Evolutionary conservation across 768 basidiomycete genomes (phyloP).

Genomic region (Lentinus tigrinus): DNA sequence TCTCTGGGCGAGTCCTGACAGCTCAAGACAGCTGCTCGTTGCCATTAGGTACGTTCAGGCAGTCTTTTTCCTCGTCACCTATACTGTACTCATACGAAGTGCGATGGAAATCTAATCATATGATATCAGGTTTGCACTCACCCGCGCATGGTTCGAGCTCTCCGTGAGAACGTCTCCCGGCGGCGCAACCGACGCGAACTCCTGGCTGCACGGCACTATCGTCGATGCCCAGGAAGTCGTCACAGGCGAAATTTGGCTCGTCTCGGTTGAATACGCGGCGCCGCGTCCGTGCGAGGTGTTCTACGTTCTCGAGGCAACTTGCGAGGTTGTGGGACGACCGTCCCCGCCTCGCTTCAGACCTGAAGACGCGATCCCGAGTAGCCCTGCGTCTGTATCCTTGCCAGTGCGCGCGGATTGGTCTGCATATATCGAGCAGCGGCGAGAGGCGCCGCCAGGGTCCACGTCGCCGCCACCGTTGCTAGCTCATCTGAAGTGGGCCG

Average conservation of each 20-base stretch:
- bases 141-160: conserved; percentile 60
- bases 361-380: neutral
- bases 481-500: conserved; percentile 58
- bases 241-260: conserved; percentile 57
- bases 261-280: conserved; percentile 33
- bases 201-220: conserved; percentile 40
- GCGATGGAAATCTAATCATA: too few relatives aligned
- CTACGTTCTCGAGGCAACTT: conserved; percentile 68
- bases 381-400: neutral
- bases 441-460: neutral
- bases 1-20: conserved; percentile 62
- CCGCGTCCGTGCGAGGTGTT: conserved; percentile 32
- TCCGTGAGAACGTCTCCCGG: conserved; percentile 42
- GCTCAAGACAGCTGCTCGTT: conserved; percentile 53
- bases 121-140: conserved; percentile 59
- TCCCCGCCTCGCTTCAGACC: neutral
- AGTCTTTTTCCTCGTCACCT: too few relatives aligned
- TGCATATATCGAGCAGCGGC: conserved; percentile 43
- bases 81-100: too few relatives aligned
- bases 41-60: conserved; percentile 51
- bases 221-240: conserved; percentile 53
- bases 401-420: conserved; percentile 64
- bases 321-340: conserved; percentile 63
- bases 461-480: conserved; percentile 29
- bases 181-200: conserved; percentile 27